phyloP scores from a whole-genome alignment of 2,329 filamentous ascomycete species.

The Fusarium nurragi region DNA sequence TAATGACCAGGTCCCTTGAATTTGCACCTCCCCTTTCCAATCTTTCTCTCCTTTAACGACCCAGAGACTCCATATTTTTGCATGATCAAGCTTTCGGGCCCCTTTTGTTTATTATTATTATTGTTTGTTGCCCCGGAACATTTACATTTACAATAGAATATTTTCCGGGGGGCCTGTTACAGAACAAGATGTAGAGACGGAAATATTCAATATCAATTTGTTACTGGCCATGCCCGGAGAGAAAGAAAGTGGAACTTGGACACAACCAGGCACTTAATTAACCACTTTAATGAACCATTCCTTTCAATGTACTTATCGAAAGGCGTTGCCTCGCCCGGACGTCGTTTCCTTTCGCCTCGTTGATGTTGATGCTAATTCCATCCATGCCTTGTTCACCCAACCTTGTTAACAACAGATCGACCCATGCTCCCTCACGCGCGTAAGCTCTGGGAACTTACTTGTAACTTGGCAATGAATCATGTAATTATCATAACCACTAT shows the following conservation, averaged over 20 bases:
- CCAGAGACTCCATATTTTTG: constrained; percentile 20
- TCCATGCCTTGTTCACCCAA: not conserved
- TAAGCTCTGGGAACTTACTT: constrained; percentile 7
- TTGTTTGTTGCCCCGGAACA: constrained; percentile 14
- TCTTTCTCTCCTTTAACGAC: constrained; percentile 14
- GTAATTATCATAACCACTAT: not conserved
- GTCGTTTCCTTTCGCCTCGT: constrained; percentile 13
- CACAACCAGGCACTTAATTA: not conserved
- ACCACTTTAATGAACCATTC: not conserved
- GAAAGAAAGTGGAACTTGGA: constrained; percentile 4
- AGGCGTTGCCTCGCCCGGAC: not conserved
- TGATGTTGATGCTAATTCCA: constrained; percentile 13
- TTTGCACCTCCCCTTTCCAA: not conserved
- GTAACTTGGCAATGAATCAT: constrained; percentile 11
- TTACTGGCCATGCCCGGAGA: constrained; percentile 7
- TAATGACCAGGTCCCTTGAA: constrained; percentile 5
- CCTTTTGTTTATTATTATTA: constrained; percentile 17
- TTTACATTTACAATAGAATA: not conserved
- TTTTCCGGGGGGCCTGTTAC: constrained; percentile 13
- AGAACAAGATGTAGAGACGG: constrained; percentile 7
- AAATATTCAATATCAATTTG: constrained; percentile 12
- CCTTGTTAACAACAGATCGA: constrained; percentile 8
- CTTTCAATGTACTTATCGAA: not conserved
- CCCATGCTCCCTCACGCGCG: constrained; percentile 6
- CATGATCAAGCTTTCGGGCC: constrained; percentile 27